A percentile compares a stretch with the other conserved stretches of the same genome.
These are phyloP conservation scores for Amanita molliuscula DNA, from an alignment of 768 basidiomycete species.

Conservation along the genomic window DNA sequence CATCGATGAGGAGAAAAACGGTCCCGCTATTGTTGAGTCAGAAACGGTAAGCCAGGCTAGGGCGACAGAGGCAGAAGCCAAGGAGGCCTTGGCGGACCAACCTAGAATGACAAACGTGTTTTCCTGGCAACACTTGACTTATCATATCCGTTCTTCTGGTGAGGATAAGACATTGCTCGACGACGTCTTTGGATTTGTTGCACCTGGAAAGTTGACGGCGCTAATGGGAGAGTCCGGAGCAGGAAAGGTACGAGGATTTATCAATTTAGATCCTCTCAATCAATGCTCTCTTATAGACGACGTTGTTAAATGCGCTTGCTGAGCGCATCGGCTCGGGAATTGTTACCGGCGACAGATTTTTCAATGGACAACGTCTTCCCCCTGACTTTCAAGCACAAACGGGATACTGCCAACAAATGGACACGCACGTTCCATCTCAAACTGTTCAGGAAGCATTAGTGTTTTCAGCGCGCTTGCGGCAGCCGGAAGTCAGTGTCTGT, in stretches of 20 bases:
- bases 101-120: conserved; percentile 51
- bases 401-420: conserved; percentile 83
- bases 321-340: conserved; percentile 37
- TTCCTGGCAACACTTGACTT: conserved; percentile 69
- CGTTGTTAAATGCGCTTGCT: conserved; percentile 46
- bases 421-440: conserved; percentile 62
- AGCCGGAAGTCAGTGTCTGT: conserved; percentile 51
- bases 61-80: conserved; percentile 13
- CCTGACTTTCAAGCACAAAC: conserved; percentile 57
- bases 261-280: conserved; percentile 2
- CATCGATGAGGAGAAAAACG: conserved; percentile 25
- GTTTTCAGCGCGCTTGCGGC: conserved; percentile 74
- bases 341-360: conserved; percentile 38
- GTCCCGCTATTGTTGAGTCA: neutral
- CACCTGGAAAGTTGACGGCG: conserved; percentile 72
- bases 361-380: conserved; percentile 45
- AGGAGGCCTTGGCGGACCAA: conserved; percentile 27
- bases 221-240: conserved; percentile 56
- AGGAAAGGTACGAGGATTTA: conserved; percentile 31
- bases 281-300: conserved; percentile 31
- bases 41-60: conserved; percentile 9
- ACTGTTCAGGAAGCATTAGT: conserved; percentile 77
- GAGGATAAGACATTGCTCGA: conserved; percentile 47
- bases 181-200: conserved; percentile 70
- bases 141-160: conserved; percentile 46